Evolutionary conservation across 176 grass and related monocot genomes (phyloP).

Genomic region (Neostapfia colusana): DNA sequence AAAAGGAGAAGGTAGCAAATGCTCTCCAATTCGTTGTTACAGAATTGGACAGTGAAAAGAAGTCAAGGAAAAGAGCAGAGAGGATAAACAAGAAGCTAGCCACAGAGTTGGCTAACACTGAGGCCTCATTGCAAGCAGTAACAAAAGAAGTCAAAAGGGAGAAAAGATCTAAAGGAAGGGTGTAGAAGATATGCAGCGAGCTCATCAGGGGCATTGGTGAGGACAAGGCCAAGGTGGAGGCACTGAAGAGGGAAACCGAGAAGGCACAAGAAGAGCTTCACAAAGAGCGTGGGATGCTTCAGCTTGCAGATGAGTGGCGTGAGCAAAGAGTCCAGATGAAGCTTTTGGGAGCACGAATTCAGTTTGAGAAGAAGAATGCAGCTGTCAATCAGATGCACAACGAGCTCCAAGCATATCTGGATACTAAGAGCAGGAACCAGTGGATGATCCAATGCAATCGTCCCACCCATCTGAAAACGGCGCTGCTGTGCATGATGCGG

Average conservation of each 20-base stretch:
- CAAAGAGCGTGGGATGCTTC: conserved; percentile 90
- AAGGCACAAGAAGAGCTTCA: conserved; percentile 66
- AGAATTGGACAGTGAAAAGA: conserved; percentile 64
- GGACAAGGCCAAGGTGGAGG: conserved; percentile 62
- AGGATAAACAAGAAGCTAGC: conserved; percentile 61
- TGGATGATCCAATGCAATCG: background rate
- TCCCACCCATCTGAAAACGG: conserved; percentile 17
- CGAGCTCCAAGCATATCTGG: conserved; percentile 59
- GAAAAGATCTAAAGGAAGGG: conserved; percentile 58
- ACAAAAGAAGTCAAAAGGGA: conserved; percentile 63
- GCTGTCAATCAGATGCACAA: conserved; percentile 62
- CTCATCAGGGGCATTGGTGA: conserved; percentile 61
- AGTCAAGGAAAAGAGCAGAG: conserved; percentile 71
- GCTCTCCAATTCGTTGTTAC: conserved; percentile 45
- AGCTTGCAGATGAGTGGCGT: conserved; percentile 76
- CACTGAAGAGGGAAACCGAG: conserved; percentile 59
- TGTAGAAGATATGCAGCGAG: conserved; percentile 67
- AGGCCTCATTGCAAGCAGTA: conserved; percentile 48
- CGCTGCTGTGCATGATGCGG: background rate
- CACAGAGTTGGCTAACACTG: conserved; percentile 40
- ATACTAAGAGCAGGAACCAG: conserved; percentile 31
- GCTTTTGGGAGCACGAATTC: conserved; percentile 67
- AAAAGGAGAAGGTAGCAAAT: conserved; percentile 58
- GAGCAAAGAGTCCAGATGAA: conserved; percentile 97
- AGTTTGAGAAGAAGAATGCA: conserved; percentile 88